These are phyloP conservation scores for Nannochloropsis oceanica DNA, from an alignment of 108 stramenopile genomes.

Conservation along the genomic window DNA sequence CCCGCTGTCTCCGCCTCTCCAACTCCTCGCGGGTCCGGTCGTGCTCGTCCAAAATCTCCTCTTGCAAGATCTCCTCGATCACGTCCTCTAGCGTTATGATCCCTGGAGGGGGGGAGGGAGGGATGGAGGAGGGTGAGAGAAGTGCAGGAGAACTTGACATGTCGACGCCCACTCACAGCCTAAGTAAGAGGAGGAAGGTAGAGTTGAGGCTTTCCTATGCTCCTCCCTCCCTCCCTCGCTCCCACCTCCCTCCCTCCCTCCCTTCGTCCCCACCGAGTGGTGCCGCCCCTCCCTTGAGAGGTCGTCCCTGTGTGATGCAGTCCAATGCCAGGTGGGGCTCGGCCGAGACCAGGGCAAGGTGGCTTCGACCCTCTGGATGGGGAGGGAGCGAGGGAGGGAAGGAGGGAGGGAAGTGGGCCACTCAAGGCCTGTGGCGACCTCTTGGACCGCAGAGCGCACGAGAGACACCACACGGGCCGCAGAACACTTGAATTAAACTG, in stretches of 20 bases:
- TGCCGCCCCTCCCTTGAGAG: background rate
- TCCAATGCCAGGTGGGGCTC: background rate
- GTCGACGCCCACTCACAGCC: no score
- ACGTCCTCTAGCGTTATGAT: slow-evolving; percentile 96
- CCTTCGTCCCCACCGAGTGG: background rate
- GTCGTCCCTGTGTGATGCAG: background rate
- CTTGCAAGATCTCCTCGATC: slow-evolving; percentile 79
- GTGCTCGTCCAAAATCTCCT: slow-evolving; percentile 95
- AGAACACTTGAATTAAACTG: no score
- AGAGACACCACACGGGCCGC: no score
- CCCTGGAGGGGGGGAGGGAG: slow-evolving; percentile 36
- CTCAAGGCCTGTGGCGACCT: no score
- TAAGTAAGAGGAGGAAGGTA: no score
- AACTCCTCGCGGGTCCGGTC: slow-evolving; percentile 41
- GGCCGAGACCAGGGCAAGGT: background rate
- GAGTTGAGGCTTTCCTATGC: no score
- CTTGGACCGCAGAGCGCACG: no score
- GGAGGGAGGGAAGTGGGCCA: background rate
- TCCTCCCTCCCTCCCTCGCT: background rate
- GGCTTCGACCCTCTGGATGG: background rate
- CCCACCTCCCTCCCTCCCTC: background rate
- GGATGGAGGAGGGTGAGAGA: no score
- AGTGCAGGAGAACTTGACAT: no score
- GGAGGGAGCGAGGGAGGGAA: background rate
- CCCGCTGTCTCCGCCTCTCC: background rate